Percentiles rank a stretch among this genome's conserved stretches.
These are phyloP conservation scores for Mimosa bimucronata DNA, from an alignment of 306 rosid species.

Conservation along the genomic window DNA sequence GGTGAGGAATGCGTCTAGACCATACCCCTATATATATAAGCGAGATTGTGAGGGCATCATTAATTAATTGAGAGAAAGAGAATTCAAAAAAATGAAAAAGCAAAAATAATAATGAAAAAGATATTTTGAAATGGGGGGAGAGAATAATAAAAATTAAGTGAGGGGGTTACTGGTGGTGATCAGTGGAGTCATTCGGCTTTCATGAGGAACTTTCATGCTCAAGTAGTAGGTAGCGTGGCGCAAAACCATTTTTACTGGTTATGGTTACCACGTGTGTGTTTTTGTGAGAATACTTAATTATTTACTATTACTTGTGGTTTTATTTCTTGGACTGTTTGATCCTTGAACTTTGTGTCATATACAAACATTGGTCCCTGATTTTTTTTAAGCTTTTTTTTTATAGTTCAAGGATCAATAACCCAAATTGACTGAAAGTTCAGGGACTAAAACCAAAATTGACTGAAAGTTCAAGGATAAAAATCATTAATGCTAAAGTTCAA, in stretches of 20 bases:
- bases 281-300: no score
- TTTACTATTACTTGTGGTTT: no score
- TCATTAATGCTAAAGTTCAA: no score
- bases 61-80: not conserved
- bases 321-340: no score
- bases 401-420: no score
- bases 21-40: constrained; percentile 33
- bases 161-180: not conserved
- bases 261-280: constrained; percentile 6
- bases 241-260: constrained; percentile 53
- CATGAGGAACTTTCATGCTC: constrained; percentile 41
- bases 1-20: constrained; percentile 34
- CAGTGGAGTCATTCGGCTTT: constrained; percentile 37
- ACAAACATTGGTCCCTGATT: no score
- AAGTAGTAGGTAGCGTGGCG: constrained; percentile 62
- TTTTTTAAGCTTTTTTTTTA: no score
- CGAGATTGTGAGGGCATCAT: not conserved
- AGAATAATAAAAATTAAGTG: constrained; percentile 22
- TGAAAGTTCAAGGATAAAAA: no score
- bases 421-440: no score
- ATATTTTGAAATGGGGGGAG: not conserved
- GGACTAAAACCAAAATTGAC: no score
- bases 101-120: not conserved
- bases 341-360: no score
- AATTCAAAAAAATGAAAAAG: not conserved